Conservation (phyloP, 2,329 filamentous ascomycete genomes). For the Neonectria magnoliae region DNA sequence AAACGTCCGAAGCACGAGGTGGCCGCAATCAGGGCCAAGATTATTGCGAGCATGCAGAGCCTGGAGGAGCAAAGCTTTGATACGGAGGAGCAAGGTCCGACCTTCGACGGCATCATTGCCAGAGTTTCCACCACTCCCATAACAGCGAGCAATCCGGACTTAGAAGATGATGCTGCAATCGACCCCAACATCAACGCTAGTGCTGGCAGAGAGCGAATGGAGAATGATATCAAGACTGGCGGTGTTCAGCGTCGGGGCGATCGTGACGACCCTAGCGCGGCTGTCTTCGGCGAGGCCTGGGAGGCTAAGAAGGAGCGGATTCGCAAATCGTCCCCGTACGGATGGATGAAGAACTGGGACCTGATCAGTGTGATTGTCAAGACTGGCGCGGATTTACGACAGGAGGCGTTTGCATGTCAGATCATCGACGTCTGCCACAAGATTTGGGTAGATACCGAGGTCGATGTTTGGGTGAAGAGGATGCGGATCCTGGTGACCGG, state of each 20-base stretch:
- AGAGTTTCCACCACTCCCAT: slow-evolving; percentile 67
- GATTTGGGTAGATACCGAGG: slow-evolving; percentile 79
- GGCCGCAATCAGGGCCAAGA: slow-evolving; percentile 84
- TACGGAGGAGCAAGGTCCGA: slow-evolving; percentile 76
- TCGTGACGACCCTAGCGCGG: slow-evolving; percentile 85
- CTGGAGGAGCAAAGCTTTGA: slow-evolving; percentile 88
- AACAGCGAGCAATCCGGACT: slow-evolving; percentile 54
- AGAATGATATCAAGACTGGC: slow-evolving; percentile 88
- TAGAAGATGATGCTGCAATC: slow-evolving; percentile 65
- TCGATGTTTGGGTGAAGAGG: slow-evolving; percentile 86
- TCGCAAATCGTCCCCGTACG: slow-evolving; percentile 83
- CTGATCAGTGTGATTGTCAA: slow-evolving; percentile 88
- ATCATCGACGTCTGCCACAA: slow-evolving; percentile 83
- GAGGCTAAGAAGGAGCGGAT: slow-evolving; percentile 85
- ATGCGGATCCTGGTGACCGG: slow-evolving; percentile 90
- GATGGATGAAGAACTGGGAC: slow-evolving; percentile 92
- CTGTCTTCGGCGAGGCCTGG: slow-evolving; percentile 89
- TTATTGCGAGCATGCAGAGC: slow-evolving; percentile 90
- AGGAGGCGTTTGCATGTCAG: slow-evolving; percentile 89
- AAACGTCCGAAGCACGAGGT: slow-evolving; percentile 85
- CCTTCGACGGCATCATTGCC: slow-evolving; percentile 85
- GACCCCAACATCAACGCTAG: slow-evolving; percentile 70
- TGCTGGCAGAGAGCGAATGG: slow-evolving; percentile 84
- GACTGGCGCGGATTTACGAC: slow-evolving; percentile 82
- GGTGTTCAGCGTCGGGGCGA: slow-evolving; percentile 84